Conservation (phyloP, 345 rosid species). For the Eucalyptus erythrocorys region DNA sequence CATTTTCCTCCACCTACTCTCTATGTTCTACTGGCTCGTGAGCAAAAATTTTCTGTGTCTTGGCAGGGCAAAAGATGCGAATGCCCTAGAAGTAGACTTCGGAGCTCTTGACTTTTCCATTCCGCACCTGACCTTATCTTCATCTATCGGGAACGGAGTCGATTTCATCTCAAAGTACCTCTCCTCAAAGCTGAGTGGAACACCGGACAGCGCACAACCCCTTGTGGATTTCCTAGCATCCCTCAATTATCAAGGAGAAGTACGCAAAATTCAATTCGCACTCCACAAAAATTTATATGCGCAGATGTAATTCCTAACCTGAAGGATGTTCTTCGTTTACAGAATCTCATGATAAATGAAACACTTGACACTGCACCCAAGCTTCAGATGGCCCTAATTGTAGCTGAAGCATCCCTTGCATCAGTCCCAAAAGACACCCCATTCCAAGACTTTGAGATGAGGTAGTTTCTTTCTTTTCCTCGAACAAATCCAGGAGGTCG, state of each 20-base stretch:
- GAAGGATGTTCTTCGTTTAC: not conserved
- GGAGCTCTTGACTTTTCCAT: constrained; percentile 48
- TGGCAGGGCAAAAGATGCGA: constrained; percentile 73
- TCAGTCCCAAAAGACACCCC: constrained; percentile 37
- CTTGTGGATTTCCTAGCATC: constrained; percentile 47
- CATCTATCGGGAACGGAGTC: constrained; percentile 77
- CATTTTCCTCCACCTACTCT: not conserved
- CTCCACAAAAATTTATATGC: not conserved
- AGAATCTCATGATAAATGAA: constrained; percentile 66
- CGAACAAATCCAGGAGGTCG: not conserved
- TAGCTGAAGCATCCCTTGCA: constrained; percentile 32
- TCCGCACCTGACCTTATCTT: constrained; percentile 52
- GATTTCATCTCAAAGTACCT: constrained; percentile 54
- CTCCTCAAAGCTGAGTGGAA: constrained; percentile 37
- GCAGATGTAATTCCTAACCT: not conserved
- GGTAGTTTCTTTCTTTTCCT: constrained; percentile 12
- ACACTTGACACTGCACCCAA: constrained; percentile 40
- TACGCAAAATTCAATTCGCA: not conserved
- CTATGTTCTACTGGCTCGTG: not conserved
- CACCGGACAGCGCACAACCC: constrained; percentile 15
- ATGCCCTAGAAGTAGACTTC: constrained; percentile 75
- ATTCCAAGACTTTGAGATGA: constrained; percentile 45
- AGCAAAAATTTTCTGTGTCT: not conserved
- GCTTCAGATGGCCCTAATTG: constrained; percentile 48
- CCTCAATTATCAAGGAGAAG: constrained; percentile 77